Evolutionary conservation across 768 basidiomycete species (phyloP).

Genomic region (Suillus decipiens): DNA sequence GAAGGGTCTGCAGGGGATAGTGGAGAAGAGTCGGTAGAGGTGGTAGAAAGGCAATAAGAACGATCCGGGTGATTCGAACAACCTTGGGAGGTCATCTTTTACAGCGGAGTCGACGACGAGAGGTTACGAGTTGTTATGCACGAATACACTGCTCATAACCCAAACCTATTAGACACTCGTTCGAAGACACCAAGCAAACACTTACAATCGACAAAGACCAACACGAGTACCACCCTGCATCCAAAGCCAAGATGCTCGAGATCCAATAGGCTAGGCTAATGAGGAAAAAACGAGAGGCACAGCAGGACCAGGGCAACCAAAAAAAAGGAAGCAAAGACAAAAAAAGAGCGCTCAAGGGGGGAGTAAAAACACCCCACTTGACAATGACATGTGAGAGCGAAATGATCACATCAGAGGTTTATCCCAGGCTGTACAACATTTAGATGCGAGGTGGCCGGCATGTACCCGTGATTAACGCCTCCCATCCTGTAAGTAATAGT

Average conservation of each 20-base stretch:
- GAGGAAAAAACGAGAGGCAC: neutral
- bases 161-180: neutral
- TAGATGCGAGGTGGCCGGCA: constrained; percentile 6
- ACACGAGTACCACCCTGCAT: neutral
- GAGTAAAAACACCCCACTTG: neutral
- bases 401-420: constrained; percentile 1
- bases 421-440: neutral
- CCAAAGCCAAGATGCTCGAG: neutral
- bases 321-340: neutral
- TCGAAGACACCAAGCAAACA: neutral
- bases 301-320: neutral
- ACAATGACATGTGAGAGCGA: constrained; percentile 7
- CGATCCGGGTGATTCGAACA: no score
- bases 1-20: no score
- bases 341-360: neutral
- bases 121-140: neutral
- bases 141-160: neutral
- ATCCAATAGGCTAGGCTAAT: neutral
- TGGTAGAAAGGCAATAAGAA: no score
- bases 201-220: neutral
- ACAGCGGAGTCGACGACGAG: neutral
- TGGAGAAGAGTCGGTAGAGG: no score
- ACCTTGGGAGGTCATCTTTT: no score
- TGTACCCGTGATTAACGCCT: neutral
- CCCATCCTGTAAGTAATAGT: neutral